Evolutionary conservation across 202 grass and related monocot genomes (phyloP), one percentile per base, ranked within the genome.

Genomic region (Panicum virgatum): DNA sequence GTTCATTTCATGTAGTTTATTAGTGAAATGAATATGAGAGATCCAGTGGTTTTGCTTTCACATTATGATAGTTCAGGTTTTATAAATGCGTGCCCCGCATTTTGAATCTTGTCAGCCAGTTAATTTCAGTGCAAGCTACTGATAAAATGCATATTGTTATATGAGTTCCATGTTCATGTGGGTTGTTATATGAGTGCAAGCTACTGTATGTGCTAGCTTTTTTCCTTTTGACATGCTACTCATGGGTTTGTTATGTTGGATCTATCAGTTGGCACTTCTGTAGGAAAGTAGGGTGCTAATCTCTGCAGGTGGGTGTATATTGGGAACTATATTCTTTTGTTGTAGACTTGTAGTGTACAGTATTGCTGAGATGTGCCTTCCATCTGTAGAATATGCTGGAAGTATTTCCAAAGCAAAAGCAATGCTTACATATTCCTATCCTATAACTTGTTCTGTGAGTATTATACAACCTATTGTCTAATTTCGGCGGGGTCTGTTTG

Each of bases 341-440:
- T 3, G 14, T 29, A 43, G 10, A 62, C 9, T 13, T 73, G 29
- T 74, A 54, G 9, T 69, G 1, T 16, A 40, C 59, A 44, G 30
- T 82, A 46, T 69, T 22, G 32, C 62, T 84, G 25, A 50, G 39
- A 43, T 36, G 29, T 53, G 72, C 34, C 61, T 86, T 40, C 64
- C 29, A 46, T 20, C 52, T 44, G 25, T 62, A 54, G 34, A 69
- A 81, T 54, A 66, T 85, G 66, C 13, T 23, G 70, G 20, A 12
- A 39, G 72, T 84, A 19, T 67, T 73, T 23, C 34, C 40, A 34
- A 88, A 83, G 58, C 16, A 22, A 79, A 79, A 50, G 81, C 48
- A 51, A 67, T 57, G 3, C 34, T 46, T 62, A 62, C 3, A 78
- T 53, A 52, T 62, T 40, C 16, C 25, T 37, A 52, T 84, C 45